Evolutionary conservation across 495 filamentous ascomycete genomes (phyloP).

Genomic region (Penicillium lagena): DNA sequence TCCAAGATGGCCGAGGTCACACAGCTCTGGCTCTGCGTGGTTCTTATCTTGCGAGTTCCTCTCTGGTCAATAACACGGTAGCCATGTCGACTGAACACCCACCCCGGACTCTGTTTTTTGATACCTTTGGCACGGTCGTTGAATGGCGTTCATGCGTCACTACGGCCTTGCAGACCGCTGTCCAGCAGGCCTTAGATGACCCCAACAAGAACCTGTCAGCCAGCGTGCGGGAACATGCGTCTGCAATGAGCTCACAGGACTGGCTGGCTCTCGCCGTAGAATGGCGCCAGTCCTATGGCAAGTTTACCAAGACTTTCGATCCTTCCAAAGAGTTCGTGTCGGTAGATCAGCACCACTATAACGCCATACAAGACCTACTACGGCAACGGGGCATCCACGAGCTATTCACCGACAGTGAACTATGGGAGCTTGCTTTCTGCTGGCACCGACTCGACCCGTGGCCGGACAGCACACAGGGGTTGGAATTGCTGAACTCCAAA

Average conservation of each 20-base stretch:
- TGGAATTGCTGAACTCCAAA: slow-evolving; percentile 45
- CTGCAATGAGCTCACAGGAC: slow-evolving; percentile 45
- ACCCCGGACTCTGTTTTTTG: slow-evolving; percentile 50
- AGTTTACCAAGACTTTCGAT: slow-evolving; percentile 50
- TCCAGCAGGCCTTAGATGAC: slow-evolving; percentile 33
- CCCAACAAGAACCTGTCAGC: slow-evolving; percentile 37
- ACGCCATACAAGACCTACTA: slow-evolving; percentile 53
- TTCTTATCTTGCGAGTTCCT: too few relatives aligned
- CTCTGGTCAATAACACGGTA: neutral
- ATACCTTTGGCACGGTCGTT: slow-evolving; percentile 73
- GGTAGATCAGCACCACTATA: slow-evolving; percentile 64
- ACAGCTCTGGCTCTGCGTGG: too few relatives aligned
- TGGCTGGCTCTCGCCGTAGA: slow-evolving; percentile 59
- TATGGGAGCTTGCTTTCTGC: slow-evolving; percentile 47
- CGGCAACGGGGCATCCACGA: slow-evolving; percentile 43
- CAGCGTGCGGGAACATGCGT: slow-evolving; percentile 38
- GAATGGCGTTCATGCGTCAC: slow-evolving; percentile 62
- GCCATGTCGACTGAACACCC: slow-evolving; percentile 24
- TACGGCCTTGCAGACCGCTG: slow-evolving; percentile 35
- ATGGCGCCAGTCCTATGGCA: slow-evolving; percentile 59
- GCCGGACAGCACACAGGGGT: slow-evolving; percentile 53
- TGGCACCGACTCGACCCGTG: slow-evolving; percentile 72
- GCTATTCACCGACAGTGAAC: slow-evolving; percentile 54
- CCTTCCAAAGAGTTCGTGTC: slow-evolving; percentile 41
- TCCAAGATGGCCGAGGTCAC: too few relatives aligned